Evolutionary conservation across 768 basidiomycete genomes (phyloP), one percentile per base, ranked within the genome.

Genomic region (Naematelia encephala): DNA sequence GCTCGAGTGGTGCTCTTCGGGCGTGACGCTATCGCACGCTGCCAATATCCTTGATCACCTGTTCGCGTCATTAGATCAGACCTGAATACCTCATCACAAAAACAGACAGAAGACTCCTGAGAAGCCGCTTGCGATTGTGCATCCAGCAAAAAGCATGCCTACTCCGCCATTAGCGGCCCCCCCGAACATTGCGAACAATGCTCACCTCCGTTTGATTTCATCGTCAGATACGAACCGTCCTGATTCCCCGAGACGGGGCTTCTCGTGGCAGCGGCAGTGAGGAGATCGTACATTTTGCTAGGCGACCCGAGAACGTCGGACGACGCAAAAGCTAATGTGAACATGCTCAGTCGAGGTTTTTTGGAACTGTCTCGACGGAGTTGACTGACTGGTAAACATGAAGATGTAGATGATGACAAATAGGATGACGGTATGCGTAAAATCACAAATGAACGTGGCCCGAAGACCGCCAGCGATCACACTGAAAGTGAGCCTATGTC

Each of bases 151-250:
- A 44, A 75, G 66, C 19, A 74, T 68, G 14, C 75, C 74, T 52
- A 56, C 27, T 19, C 19, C 10, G 23, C 19, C 46, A 12, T 47
- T 12, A 47, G 19, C 23, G 46, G 19, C 8, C 10, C 46, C n/a
- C 21, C 14, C n/a, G n/a, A 16, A 12, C 50, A 1, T n/a, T 26
- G 19, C 22, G 27, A 5, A 51, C 22, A 16, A 28, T 51, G 11
- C 34, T 39, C 34, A 39, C 50, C 50, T 16, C 21, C 34, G 57
- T 80, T 79, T 14, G 82, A 83, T 62, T 82, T 82, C 81, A 85
- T 82, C 0, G 84, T 85, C 29, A 84, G 59, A 62, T 84, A 85
- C 52, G 81, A 82, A 4, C 84, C 83, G 14, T 79, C 75, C 44
- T 78, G 62, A 61, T 84, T 85, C 5, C 84, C 83, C 0, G 59